Evolutionary conservation across 2,329 filamentous ascomycete species (phyloP).

Genomic region (Cladosporium phlei): DNA sequence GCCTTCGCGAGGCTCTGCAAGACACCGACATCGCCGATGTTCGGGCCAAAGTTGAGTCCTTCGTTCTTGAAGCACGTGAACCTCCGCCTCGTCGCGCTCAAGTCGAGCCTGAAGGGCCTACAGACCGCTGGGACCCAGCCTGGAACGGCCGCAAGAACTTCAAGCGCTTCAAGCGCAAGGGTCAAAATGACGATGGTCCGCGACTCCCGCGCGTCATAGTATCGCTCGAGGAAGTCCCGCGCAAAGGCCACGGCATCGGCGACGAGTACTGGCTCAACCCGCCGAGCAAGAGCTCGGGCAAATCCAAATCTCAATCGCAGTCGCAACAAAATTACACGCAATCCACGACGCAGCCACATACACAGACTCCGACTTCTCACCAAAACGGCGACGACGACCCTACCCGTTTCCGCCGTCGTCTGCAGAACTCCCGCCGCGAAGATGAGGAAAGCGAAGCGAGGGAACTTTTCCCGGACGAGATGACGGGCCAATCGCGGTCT

Average conservation of each 20-base stretch:
- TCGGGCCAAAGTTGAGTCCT: conserved; percentile 71
- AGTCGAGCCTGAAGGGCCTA: conserved; percentile 37
- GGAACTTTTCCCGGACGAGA: conserved; percentile 17
- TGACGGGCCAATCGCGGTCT: not conserved
- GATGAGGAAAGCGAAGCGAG: conserved; percentile 23
- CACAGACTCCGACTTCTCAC: conserved; percentile 9
- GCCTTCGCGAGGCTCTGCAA: conserved; percentile 52
- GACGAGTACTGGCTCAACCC: conserved; percentile 66
- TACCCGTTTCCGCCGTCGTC: conserved; percentile 27
- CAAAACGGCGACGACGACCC: conserved; percentile 22
- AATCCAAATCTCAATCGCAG: conserved; percentile 16
- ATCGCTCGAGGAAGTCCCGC: conserved; percentile 63
- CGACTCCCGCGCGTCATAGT: conserved; percentile 60
- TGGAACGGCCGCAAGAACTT: conserved; percentile 98
- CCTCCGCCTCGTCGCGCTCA: conserved; percentile 21
- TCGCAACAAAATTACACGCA: conserved; percentile 21
- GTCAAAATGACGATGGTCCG: conserved; percentile 41
- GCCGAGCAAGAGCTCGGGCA: conserved; percentile 6
- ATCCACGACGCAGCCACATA: conserved; percentile 15
- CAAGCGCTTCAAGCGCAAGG: conserved; percentile 72
- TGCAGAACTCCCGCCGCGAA: conserved; percentile 24
- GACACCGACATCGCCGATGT: conserved; percentile 68
- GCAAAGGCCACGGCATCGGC: conserved; percentile 67
- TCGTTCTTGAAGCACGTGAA: conserved; percentile 54
- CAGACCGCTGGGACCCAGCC: conserved; percentile 71